Evolutionary conservation across 495 filamentous ascomycete genomes (phyloP), one percentile per base, ranked within the genome.

Genomic region (Penicillium manginii): DNA sequence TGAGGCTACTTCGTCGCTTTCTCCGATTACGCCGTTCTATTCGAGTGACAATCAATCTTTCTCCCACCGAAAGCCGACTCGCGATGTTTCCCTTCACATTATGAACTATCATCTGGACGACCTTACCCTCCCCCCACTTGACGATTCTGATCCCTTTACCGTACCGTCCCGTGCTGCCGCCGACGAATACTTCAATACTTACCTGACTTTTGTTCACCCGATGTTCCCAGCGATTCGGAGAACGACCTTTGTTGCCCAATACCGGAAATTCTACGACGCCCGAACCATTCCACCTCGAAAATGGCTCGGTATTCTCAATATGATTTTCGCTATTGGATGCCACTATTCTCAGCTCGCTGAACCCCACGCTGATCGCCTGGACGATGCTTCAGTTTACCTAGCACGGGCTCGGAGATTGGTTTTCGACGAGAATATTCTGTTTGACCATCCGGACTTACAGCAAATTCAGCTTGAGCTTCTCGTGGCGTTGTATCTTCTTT

Each of bases 251-350:
- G 66, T 59, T 0, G 45, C 67, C 12, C 79, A 83, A 57, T 83
- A 81, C 64, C 64, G 63, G 23, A 55, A 69, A 26, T 77, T 78
- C 46, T 75, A 63, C 32, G 63, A 62, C 12, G 35, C 48, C 3
- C 48, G 33, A 8, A 48, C 67, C 11, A 60, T 58, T 3, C 71
- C 76, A 1, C 67, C 68, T 0, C 57, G 50, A 10, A 72, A 79
- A 46, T 88, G 84, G 84, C 74, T 86, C 12, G 82, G 83, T 0
- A 82, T 84, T 17, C 52, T 88, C 35, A 89, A 90, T 62, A 73
- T 88, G 57, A 78, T 89, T 31, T 86, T 89, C 59, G 87, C 87
- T 3, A 84, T 89, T 59, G 82, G 80, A 7, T 70, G 79, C 56
- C 73, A 69, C n/a, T 72, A 81, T 59, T 64, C 67, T 43, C 33